phyloP scores from a whole-genome alignment of 179 eudicot genomes.

The Corrigiola litoralis region DNA sequence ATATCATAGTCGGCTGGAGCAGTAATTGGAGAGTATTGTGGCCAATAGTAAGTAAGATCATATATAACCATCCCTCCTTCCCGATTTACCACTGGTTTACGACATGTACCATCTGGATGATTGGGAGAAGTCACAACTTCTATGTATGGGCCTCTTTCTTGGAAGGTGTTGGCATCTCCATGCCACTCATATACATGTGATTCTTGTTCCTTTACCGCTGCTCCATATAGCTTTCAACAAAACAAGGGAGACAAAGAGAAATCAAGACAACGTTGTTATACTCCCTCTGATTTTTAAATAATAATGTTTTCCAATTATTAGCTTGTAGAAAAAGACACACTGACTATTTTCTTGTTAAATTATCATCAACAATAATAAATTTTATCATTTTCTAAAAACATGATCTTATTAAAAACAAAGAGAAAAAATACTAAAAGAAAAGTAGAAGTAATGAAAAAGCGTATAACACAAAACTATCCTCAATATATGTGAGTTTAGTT shows the following conservation, averaged over 20 bases:
- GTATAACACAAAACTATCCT: too few relatives aligned
- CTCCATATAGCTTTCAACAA: slow-evolving; percentile 49
- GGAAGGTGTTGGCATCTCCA: slow-evolving; percentile 51
- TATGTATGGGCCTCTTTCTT: slow-evolving; percentile 45
- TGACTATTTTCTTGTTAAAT: too few relatives aligned
- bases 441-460: too few relatives aligned
- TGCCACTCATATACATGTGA: slow-evolving; percentile 66
- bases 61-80: slow-evolving; percentile 47
- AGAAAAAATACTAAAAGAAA: too few relatives aligned
- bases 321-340: too few relatives aligned
- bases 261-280: slow-evolving; percentile 4
- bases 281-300: too few relatives aligned
- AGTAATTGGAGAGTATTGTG: slow-evolving; percentile 66
- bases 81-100: slow-evolving; percentile 41
- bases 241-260: too few relatives aligned
- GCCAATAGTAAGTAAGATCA: slow-evolving; percentile 81
- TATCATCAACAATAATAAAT: too few relatives aligned
- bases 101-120: slow-evolving; percentile 58
- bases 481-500: too few relatives aligned
- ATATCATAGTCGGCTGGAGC: slow-evolving; percentile 45
- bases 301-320: too few relatives aligned
- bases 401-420: too few relatives aligned
- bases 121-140: slow-evolving; percentile 80
- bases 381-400: too few relatives aligned
- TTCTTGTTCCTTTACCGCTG: slow-evolving; percentile 33